These are phyloP conservation scores for Purshia tridentata DNA, from an alignment of 306 rosid species.

Conservation along the genomic window DNA sequence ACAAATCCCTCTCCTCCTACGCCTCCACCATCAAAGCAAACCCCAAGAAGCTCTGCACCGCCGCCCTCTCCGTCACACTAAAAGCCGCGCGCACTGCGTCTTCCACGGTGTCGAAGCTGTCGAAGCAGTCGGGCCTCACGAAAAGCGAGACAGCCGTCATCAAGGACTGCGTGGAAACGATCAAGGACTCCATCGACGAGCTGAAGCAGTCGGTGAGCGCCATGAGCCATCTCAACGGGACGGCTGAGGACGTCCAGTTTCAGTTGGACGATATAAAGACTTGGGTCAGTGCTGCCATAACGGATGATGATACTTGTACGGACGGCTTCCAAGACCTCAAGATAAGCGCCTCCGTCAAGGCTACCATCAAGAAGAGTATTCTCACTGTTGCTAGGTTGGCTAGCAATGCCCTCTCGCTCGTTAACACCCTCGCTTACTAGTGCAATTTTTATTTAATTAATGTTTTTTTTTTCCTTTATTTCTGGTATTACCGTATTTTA, in stretches of 20 bases:
- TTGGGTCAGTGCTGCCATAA: slow-evolving; percentile 45
- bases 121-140: neutral
- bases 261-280: slow-evolving; percentile 29
- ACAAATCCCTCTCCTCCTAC: slow-evolving; percentile 34
- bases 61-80: slow-evolving; percentile 37
- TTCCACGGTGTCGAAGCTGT: slow-evolving; percentile 26
- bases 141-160: slow-evolving; percentile 19
- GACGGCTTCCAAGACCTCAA: slow-evolving; percentile 30
- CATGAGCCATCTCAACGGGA: slow-evolving; percentile 6
- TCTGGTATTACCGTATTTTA: neutral
- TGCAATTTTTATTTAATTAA: neutral
- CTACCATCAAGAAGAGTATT: slow-evolving; percentile 4
- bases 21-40: slow-evolving; percentile 42
- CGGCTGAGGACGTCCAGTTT: neutral
- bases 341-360: slow-evolving; percentile 7
- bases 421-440: neutral
- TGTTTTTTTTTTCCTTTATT: neutral
- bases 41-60: slow-evolving; percentile 40
- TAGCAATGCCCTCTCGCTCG: slow-evolving; percentile 32
- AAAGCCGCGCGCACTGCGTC: slow-evolving; percentile 25
- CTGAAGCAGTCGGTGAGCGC: slow-evolving; percentile 11
- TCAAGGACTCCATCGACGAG: slow-evolving; percentile 24
- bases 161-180: slow-evolving; percentile 41
- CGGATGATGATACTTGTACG: slow-evolving; percentile 36
- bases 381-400: slow-evolving; percentile 4